These are phyloP conservation scores for Sarocladium oryzae DNA, from an alignment of 2,329 filamentous ascomycete species.

Conservation along the genomic window DNA sequence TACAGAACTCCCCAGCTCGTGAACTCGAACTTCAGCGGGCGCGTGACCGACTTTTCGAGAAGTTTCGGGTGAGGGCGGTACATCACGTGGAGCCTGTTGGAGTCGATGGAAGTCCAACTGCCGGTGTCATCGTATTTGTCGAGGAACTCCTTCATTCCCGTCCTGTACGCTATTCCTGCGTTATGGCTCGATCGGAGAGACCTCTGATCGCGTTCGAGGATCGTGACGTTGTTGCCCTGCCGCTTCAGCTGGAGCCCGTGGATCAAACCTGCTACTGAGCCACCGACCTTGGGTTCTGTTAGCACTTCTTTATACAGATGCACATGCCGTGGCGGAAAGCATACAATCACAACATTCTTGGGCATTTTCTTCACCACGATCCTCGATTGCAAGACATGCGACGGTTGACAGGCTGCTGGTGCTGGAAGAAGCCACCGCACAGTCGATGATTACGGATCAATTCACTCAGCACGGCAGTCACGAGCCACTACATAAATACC, in stretches of 20 bases:
- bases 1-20: slow-evolving; percentile 11
- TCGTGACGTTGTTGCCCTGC: slow-evolving; percentile 2
- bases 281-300: no score
- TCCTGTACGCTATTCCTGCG: not conserved
- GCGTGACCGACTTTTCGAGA: not conserved
- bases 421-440: no score
- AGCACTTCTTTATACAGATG: no score
- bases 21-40: not conserved
- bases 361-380: no score
- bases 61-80: not conserved
- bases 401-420: no score
- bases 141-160: not conserved
- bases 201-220: slow-evolving; percentile 8
- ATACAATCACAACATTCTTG: no score
- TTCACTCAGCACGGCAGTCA: no score
- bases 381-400: no score
- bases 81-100: not conserved
- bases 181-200: slow-evolving; percentile 9
- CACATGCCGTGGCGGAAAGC: no score
- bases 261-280: slow-evolving; percentile 10
- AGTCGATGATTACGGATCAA: no score
- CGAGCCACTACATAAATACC: no score
- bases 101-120: not conserved
- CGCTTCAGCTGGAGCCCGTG: slow-evolving; percentile 7
- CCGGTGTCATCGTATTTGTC: not conserved